A percentile compares a stretch with the other conserved stretches of the same genome.
These are phyloP conservation scores for Marasmius oreades DNA, from an alignment of 1,284 basidiomycete genomes.

Conservation along the genomic window DNA sequence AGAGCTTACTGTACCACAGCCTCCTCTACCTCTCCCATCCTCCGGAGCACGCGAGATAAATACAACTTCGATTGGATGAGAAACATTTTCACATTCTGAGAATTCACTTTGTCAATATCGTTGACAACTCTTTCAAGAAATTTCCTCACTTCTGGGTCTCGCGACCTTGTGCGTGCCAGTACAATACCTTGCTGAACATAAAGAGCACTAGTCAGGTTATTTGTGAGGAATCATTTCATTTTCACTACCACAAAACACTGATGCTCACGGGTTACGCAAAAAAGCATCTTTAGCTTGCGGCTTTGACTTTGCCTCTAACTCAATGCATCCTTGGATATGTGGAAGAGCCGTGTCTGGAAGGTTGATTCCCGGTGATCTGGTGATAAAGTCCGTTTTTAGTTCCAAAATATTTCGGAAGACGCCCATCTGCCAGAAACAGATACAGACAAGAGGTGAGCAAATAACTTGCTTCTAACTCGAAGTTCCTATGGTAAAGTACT, in stretches of 20 bases:
- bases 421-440: too few relatives aligned
- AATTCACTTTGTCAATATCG: neutral
- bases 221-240: too few relatives aligned
- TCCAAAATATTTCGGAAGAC: neutral
- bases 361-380: neutral
- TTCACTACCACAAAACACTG: too few relatives aligned
- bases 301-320: neutral
- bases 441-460: neutral
- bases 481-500: neutral
- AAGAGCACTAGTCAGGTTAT: too few relatives aligned
- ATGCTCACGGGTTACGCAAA: conserved; percentile 1
- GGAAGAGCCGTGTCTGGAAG: neutral
- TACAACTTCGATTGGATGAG: neutral
- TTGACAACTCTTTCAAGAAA: neutral
- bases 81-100: neutral
- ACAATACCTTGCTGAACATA: neutral
- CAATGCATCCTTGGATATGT: neutral
- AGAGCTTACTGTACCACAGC: neutral
- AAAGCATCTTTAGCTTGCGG: neutral
- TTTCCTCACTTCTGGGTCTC: neutral
- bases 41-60: neutral
- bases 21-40: neutral
- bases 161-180: neutral
- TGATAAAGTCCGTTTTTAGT: too few relatives aligned
- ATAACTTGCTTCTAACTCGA: neutral